Base-by-base conservation (phyloP, 164 flowering plant species). In the Akebia trifoliata region DNA sequence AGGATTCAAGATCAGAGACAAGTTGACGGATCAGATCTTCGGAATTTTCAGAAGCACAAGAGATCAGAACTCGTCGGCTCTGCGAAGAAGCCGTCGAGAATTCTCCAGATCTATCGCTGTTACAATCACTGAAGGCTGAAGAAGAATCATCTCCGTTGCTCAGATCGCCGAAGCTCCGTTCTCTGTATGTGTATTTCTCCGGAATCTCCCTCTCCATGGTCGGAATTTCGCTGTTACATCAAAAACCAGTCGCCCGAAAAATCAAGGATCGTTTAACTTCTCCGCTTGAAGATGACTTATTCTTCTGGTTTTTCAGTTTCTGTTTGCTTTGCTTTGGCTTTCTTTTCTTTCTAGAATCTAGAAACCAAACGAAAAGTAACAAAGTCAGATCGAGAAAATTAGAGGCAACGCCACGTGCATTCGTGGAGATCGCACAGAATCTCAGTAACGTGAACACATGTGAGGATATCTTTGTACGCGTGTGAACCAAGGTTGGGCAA, bases 61-160 rank as follows among this genome's bases (percentile, higher is more conserved):
- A 57, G 7, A 74, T 22, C 2, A 76, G 38, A 1, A 80, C 74
- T 4, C 68, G 68, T 26, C 86, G 72, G 59, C 67, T 63, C 34
- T 76, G 67, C 1, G 84, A 61, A 15, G 88, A 72, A 5, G 84
- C 61, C 35, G 85, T 56, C 0, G 78, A 24, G 46, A 84, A 84
- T 67, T 87, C 88, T 4, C 90, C 90, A 63, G 90, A 87, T 57
- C 78, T 68, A 43, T 87, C 90, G 68, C 90, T 87, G 63, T 79
- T 76, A 60, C 90, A 84, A 35, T 87, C 90, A 54, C 94, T 84
- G 60, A 84, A 86, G 44, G 87, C 84, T 3, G 81, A 55, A 24
- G 93, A 74, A 11, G 68, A 50, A 18, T 66, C 59, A 37, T 70
- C 78, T 42, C 43, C 60, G 65, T 36, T 52, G 60, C 61, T 72